Evolutionary conservation across 208 protist genomes (phyloP), one percentile per base, ranked within the genome.

Genomic region (Trichomonas gallinae): DNA sequence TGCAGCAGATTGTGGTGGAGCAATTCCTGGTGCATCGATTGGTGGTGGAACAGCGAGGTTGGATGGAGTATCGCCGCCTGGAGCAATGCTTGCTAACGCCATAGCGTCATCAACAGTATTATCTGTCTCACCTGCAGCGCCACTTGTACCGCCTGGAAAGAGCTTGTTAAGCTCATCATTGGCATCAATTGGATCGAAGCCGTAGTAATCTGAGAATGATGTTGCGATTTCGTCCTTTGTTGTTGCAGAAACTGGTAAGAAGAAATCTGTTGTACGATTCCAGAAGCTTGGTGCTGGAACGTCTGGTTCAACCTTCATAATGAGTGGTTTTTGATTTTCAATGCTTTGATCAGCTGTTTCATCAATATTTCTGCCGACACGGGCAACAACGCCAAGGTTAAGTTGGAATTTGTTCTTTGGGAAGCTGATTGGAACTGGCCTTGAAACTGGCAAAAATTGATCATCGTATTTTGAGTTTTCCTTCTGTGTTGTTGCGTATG

Each of bases 201-300:
- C 87, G 44, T 93, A 93, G 34, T n/a, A 93, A 40, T 93, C 87
- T 51, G 44, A 58, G 38, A 93, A 93, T 58, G 87, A 93, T 13
- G 87, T 93, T n/a, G 11, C 26, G 44, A 93, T 48, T 34, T 34
- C 26, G 6, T 17, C 45, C 2, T 51, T 93, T 38, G 44, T 11
- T 26, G 23, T 6, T 8, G 15, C 0, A 34, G 23, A 8, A 38
- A 38, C 26, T 38, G 87, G 87, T 34, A 51, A 17, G 44, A 93
- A 93, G 34, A 93, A 93, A 31, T 93, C 87, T 4, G 23, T 93
- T 34, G 87, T 93, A 8, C 87, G 17, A 0, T 42, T 48, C 87
- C 87, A 93, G 34, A 93, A 93, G 15, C 17, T 34, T 48, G 87
- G 87, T 17, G 0, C 44, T 93, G 44, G 44, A 21, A 13, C 11